Percentiles rank a stretch among this genome's conserved stretches.
These are phyloP conservation scores for Potentilla sterilis DNA, from an alignment of 306 rosid species.

Conservation along the genomic window DNA sequence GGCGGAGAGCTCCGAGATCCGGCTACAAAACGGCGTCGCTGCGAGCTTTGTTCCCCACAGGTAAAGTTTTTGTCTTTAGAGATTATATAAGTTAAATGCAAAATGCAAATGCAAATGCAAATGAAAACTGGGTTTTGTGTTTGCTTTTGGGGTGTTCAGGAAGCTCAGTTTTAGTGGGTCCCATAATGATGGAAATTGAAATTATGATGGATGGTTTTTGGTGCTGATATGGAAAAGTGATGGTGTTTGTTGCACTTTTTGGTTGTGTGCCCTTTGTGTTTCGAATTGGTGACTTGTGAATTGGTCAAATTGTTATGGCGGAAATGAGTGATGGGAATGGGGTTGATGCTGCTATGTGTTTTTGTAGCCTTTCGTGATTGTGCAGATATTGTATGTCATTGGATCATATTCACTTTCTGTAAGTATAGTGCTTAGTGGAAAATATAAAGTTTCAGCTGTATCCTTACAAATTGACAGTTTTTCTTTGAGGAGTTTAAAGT, in stretches of 20 bases:
- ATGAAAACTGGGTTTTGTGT: not conserved
- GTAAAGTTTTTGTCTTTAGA: conserved; percentile 23
- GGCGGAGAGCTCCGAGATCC: conserved; percentile 80
- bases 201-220: not conserved
- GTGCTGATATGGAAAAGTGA: conserved; percentile 10
- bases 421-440: conserved; percentile 1
- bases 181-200: conserved; percentile 1
- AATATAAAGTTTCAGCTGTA: not conserved
- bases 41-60: conserved; percentile 70
- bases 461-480: not conserved
- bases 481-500: not conserved
- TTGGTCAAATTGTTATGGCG: conserved; percentile 7
- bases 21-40: conserved; percentile 65
- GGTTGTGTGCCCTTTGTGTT: not conserved
- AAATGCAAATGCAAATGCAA: not conserved
- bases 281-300: conserved; percentile 5
- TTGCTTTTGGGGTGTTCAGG: not conserved
- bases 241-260: not conserved
- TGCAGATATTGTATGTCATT: not conserved
- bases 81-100: not conserved
- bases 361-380: not conserved
- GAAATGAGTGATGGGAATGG: conserved; percentile 9
- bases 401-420: not conserved
- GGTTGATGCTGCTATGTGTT: not conserved
- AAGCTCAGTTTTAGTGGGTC: conserved; percentile 16